phyloP scores from a whole-genome alignment of 805 yeast species.

The Torulaspora delbrueckii region DNA sequence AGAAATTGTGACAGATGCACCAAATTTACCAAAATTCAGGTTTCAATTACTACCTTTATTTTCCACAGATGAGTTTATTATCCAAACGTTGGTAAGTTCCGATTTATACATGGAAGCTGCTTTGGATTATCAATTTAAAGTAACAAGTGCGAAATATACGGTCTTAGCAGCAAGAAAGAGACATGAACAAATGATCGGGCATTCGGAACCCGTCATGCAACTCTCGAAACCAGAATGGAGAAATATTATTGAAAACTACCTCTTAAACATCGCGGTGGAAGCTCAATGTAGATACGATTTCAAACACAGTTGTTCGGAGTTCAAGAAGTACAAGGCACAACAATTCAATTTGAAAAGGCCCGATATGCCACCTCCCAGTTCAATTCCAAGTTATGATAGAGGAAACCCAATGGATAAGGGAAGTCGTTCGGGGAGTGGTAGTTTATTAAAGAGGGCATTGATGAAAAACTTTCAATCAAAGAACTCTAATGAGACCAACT shows the following conservation, averaged over 20 bases:
- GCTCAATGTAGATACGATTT: conserved; percentile 67
- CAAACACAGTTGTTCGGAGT: conserved; percentile 45
- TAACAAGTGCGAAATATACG: conserved; percentile 59
- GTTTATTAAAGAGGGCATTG: conserved; percentile 34
- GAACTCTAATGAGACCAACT: conserved; percentile 5
- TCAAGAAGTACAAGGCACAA: conserved; percentile 41
- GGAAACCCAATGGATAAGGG: conserved; percentile 4
- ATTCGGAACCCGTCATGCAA: conserved; percentile 29
- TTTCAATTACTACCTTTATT: conserved; percentile 50
- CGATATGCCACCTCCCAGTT: conserved; percentile 36
- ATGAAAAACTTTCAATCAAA: conserved; percentile 26
- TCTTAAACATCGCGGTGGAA: conserved; percentile 61
- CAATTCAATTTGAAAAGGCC: conserved; percentile 24
- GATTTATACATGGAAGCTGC: conserved; percentile 65
- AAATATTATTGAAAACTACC: conserved; percentile 64
- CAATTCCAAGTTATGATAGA: conserved; percentile 20
- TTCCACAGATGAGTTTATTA: conserved; percentile 46
- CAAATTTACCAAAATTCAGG: conserved; percentile 38
- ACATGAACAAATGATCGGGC: conserved; percentile 36
- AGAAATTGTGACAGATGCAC: conserved; percentile 26
- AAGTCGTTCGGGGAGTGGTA: conserved; percentile 8
- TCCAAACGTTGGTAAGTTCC: conserved; percentile 46
- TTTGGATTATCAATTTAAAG: conserved; percentile 48
- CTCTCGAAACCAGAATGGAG: conserved; percentile 64
- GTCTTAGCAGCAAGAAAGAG: conserved; percentile 52